A percentile compares a stretch with the other conserved stretches of the same genome.
phyloP scores from a whole-genome alignment of 192 early-diverging fungal species.

The Umbelopsis sp. region DNA sequence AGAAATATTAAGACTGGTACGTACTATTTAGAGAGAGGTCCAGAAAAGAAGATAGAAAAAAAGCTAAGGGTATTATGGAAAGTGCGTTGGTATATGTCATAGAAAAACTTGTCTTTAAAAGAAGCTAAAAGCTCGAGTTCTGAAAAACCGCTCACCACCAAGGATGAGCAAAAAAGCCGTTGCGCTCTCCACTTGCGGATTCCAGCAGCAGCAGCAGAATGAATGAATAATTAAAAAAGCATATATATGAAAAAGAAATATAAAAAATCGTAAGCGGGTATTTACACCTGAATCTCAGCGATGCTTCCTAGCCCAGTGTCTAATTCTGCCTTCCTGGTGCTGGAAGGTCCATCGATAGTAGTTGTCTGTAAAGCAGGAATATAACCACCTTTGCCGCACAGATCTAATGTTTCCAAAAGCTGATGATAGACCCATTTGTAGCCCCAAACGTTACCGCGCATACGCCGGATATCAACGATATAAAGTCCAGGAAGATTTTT shows the following conservation, averaged over 20 bases:
- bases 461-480: conserved; percentile 73
- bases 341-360: neutral
- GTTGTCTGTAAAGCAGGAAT: neutral
- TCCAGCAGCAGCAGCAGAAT: too few species aligned
- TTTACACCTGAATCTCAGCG: conserved; percentile 8
- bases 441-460: conserved; percentile 75
- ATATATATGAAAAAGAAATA: neutral
- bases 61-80: neutral
- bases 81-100: too few species aligned
- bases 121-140: too few species aligned
- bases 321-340: neutral
- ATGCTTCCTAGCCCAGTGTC: neutral
- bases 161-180: too few species aligned
- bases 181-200: too few species aligned
- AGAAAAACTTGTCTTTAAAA: too few species aligned
- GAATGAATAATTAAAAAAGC: neutral
- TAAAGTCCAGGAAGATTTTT: conserved; percentile 83
- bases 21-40: too few species aligned
- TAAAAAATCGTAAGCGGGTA: neutral
- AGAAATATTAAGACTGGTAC: too few species aligned
- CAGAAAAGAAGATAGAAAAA: too few species aligned
- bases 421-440: conserved; percentile 80
- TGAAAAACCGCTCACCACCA: too few species aligned
- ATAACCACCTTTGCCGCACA: conserved; percentile 53
- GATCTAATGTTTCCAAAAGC: conserved; percentile 49